Percentiles rank a stretch among this genome's conserved stretches.
Conservation (phyloP, 2,329 filamentous ascomycete genomes). For the Alternaria panax region DNA sequence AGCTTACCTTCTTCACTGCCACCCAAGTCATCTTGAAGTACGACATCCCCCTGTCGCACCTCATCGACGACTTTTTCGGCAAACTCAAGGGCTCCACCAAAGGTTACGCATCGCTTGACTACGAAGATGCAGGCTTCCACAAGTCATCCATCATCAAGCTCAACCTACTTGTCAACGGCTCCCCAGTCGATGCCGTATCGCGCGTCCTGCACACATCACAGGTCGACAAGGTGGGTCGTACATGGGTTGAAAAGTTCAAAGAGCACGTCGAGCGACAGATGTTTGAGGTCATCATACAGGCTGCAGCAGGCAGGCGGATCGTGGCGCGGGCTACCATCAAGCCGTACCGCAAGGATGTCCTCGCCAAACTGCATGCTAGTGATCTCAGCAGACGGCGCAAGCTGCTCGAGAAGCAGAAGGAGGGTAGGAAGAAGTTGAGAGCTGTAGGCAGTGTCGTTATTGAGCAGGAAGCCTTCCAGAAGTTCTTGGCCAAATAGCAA, state of each 20-base stretch:
- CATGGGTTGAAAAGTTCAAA: conserved; percentile 96
- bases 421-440: conserved; percentile 85
- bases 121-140: conserved; percentile 92
- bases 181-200: conserved; percentile 92
- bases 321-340: conserved; percentile 94
- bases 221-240: conserved; percentile 77
- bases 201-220: conserved; percentile 86
- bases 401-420: conserved; percentile 95
- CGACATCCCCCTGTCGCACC: conserved; percentile 81
- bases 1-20: conserved; percentile 87
- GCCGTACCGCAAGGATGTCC: conserved; percentile 93
- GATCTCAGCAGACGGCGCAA: conserved; percentile 85
- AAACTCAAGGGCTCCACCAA: conserved; percentile 94
- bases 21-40: conserved; percentile 96
- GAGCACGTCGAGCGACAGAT: conserved; percentile 96
- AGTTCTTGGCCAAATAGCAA: conserved; percentile 78
- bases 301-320: conserved; percentile 80
- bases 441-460: conserved; percentile 90
- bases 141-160: conserved; percentile 83
- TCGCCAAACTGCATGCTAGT: conserved; percentile 90
- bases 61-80: conserved; percentile 97
- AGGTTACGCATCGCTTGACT: conserved; percentile 94
- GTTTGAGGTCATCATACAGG: conserved; percentile 97
- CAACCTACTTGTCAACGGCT: conserved; percentile 91
- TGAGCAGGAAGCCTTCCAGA: conserved; percentile 93